Base-by-base conservation (phyloP, 2,329 filamentous ascomycete species). In the Fusarium tuaranense region DNA sequence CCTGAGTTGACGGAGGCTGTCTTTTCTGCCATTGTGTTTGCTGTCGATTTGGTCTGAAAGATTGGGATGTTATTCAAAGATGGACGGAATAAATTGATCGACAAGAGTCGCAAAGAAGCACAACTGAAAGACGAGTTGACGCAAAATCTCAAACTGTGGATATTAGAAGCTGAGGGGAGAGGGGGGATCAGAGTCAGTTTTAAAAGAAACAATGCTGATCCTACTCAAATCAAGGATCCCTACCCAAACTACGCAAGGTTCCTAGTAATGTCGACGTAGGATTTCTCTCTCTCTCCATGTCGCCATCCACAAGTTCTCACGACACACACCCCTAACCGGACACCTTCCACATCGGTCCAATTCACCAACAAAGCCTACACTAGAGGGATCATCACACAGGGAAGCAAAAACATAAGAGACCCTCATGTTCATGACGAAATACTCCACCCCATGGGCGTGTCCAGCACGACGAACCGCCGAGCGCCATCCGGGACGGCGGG, bases 21-120 rank as follows among this genome's bases (percentile, higher is more conserved):
- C 60, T 80, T 81, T 41, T 78, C 76, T 14, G 79, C 76, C 80
- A 82, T 82, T 69, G 30, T 71, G 9, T 30, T 32, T 10, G 14
- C 30, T 22, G 9, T 64, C n/a, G 53, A 60, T 27, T 32, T 53
- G 16, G 16, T 63, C 41, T 10, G 44, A 30, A 51, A 38, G 22
- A 57, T n/a, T 34, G 36, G 32, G 22, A 61, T 41, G 30, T 30
- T 30, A 48, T 38, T 58, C 44, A 38, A 36, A 13, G 8, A 22
- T 22, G 7, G 32, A 39, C 20, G 10, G 27, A 51, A 39, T 10
- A 14, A 62, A 22, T 62, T 63, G 58, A 38, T 41, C 48, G 34
- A 36, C 51, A 72, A 48, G 22, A 51, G 39, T 53, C 44, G 38
- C 67, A 62, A 62, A n/a, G 20, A 18, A 34, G 30, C 39, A 51